These are phyloP conservation scores for Eustoma russellianum DNA, from an alignment of 257 asterid genomes.

Conservation along the genomic window DNA sequence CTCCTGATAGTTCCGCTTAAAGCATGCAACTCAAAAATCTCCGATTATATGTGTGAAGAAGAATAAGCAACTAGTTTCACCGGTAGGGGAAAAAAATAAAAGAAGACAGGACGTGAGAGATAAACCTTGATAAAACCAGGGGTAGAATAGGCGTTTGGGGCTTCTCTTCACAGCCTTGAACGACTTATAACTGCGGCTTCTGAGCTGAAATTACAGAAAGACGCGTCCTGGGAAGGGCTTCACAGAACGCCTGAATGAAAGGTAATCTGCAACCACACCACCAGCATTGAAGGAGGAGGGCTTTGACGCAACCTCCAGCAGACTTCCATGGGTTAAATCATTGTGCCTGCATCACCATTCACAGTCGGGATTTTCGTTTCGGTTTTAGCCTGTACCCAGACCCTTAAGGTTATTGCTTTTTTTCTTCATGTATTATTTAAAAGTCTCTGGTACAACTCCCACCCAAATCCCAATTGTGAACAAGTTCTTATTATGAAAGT, in stretches of 20 bases:
- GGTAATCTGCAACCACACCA: conserved; percentile 19
- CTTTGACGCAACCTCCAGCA: conserved; percentile 45
- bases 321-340: too few relatives aligned
- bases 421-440: too few relatives aligned
- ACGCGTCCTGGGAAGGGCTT: conserved; percentile 19
- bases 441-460: too few relatives aligned
- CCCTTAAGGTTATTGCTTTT: too few relatives aligned
- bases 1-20: conserved; percentile 29
- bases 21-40: neutral
- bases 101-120: neutral
- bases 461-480: too few relatives aligned
- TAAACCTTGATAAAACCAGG: conserved; percentile 73
- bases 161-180: conserved; percentile 58
- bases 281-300: conserved; percentile 15
- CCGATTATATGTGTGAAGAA: neutral
- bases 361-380: too few relatives aligned
- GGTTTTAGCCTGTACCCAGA: too few relatives aligned
- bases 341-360: too few relatives aligned
- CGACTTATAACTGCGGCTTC: conserved; percentile 31
- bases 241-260: conserved; percentile 30
- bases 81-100: neutral
- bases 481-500: too few relatives aligned
- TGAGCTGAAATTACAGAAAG: conserved; percentile 8
- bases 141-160: conserved; percentile 84
- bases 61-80: neutral